Evolutionary conservation across 2,329 filamentous ascomycete species (phyloP).

Genomic region (Mariannaea elegans): DNA sequence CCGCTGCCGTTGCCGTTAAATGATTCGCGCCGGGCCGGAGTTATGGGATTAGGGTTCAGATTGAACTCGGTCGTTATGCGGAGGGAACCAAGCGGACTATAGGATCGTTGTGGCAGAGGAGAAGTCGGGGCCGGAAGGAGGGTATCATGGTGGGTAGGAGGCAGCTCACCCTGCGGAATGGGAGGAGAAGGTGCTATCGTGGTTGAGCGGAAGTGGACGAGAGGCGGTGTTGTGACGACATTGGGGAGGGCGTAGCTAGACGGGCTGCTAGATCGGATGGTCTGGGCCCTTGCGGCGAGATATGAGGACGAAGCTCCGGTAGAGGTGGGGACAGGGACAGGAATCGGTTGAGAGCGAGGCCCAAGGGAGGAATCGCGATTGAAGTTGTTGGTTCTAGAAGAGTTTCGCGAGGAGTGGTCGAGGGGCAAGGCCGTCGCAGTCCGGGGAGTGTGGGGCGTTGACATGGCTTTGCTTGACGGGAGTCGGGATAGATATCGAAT

Average conservation of each 20-base stretch:
- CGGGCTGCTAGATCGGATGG: conserved; percentile 30
- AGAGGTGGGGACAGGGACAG: conserved; percentile 30
- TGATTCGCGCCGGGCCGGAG: conserved; percentile 43
- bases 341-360: conserved; percentile 31
- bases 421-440: conserved; percentile 40
- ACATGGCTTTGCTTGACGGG: conserved; percentile 43
- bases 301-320: conserved; percentile 32
- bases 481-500: conserved; percentile 28
- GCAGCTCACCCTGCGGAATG: conserved; percentile 32
- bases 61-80: conserved; percentile 51
- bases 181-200: conserved; percentile 49
- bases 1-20: conserved; percentile 46
- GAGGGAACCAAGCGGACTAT: conserved; percentile 41
- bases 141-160: conserved; percentile 22
- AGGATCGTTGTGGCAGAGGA: conserved; percentile 24
- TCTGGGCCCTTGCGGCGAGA: conserved; percentile 32
- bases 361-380: conserved; percentile 33
- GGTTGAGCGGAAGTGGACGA: conserved; percentile 38
- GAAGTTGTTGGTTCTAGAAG: conserved; percentile 24
- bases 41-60: conserved; percentile 34
- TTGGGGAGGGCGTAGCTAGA: conserved; percentile 35
- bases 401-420: conserved; percentile 29
- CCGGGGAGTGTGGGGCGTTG: conserved; percentile 39
- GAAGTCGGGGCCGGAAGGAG: conserved; percentile 24
- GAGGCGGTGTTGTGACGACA: conserved; percentile 36